Evolutionary conservation across 345 rosid genomes (phyloP).

Genomic region (Citrus cavaleriei): DNA sequence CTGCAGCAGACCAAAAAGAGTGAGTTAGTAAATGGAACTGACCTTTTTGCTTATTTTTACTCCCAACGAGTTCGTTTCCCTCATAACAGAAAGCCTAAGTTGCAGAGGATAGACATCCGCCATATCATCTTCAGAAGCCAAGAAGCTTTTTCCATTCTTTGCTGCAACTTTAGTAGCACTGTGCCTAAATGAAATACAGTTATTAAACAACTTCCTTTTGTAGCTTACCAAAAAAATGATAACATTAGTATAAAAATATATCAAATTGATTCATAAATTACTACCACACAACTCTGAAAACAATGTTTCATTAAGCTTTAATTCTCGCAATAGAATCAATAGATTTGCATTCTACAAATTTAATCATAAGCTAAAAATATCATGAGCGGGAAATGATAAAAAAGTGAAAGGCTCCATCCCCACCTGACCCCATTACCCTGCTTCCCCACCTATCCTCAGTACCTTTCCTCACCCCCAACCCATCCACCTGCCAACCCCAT

Average conservation of each 20-base stretch:
- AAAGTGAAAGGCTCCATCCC: not conserved
- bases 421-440: not conserved
- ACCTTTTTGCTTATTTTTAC: slow-evolving; percentile 94
- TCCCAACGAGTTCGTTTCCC: slow-evolving; percentile 65
- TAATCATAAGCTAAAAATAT: not conserved
- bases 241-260: not conserved
- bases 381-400: not conserved
- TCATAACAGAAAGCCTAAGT: slow-evolving; percentile 70
- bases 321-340: not conserved
- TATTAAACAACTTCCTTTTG: not conserved
- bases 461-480: too few relatives aligned
- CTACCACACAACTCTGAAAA: not conserved
- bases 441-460: not conserved
- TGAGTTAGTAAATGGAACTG: not conserved
- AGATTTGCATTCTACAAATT: not conserved
- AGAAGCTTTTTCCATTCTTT: slow-evolving; percentile 64
- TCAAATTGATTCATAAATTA: slow-evolving; percentile 11
- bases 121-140: slow-evolving; percentile 85
- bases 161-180: slow-evolving; percentile 64
- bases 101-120: slow-evolving; percentile 92
- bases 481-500: too few relatives aligned
- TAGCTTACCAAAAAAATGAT: not conserved
- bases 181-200: slow-evolving; percentile 51
- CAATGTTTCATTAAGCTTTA: not conserved
- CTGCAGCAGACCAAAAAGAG: slow-evolving; percentile 3